These are phyloP conservation scores for Pythium diclinum DNA, from an alignment of 352 stramenopile species.

Conservation along the genomic window DNA sequence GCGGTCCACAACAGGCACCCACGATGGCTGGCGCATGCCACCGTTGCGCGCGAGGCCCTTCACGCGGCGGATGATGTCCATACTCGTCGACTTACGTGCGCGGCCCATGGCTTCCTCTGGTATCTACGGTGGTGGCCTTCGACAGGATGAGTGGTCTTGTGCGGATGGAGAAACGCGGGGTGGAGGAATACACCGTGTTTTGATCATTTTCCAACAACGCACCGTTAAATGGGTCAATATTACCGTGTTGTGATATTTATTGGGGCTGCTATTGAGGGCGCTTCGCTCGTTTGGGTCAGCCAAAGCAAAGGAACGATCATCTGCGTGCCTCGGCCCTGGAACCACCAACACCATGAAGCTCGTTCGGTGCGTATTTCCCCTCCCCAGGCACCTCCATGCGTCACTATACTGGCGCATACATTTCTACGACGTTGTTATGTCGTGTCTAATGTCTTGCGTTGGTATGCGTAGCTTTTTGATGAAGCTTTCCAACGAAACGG, in stretches of 20 bases:
- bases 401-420: not conserved
- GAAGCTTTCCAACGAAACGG: constrained; percentile 98
- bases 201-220: not conserved
- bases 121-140: constrained; percentile 4
- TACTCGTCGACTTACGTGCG: constrained; percentile 58
- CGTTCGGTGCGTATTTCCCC: constrained; percentile 27
- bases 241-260: not conserved
- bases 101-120: constrained; percentile 54
- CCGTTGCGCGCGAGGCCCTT: constrained; percentile 78
- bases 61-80: constrained; percentile 78
- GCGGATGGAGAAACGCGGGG: constrained; percentile 9
- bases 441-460: not conserved
- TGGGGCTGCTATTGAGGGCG: not conserved
- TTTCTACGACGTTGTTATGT: not conserved
- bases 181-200: constrained; percentile 7
- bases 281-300: not conserved
- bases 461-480: constrained; percentile 90
- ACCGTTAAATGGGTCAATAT: not conserved
- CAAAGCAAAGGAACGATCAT: constrained; percentile 1
- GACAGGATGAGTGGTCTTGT: constrained; percentile 24
- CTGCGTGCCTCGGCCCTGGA: constrained; percentile 6
- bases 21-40: constrained; percentile 66
- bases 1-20: constrained; percentile 72
- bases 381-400: not conserved
- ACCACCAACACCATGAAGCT: constrained; percentile 39